These are phyloP conservation scores for Mucor mucedo DNA, from an alignment of 371 early-diverging fungal species.

Conservation along the genomic window DNA sequence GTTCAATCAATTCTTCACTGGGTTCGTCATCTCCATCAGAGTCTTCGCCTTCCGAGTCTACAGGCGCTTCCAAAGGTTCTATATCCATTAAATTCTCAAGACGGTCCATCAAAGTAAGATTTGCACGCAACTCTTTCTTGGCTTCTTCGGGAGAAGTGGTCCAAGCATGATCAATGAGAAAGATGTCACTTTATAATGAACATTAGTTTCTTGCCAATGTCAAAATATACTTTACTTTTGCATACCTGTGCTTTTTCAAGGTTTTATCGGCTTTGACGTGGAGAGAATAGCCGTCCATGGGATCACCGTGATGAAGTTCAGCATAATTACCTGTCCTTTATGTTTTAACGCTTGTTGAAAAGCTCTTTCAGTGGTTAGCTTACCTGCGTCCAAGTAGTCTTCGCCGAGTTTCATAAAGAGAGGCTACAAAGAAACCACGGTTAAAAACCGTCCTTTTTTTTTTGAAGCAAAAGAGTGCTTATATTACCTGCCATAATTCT, in stretches of 20 bases:
- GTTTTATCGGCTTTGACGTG: conserved; percentile 57
- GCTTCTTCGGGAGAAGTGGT: conserved; percentile 69
- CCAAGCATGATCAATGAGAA: conserved; percentile 77
- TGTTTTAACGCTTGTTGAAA: too few relatives aligned
- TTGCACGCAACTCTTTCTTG: conserved; percentile 55
- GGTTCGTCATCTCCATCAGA: conserved; percentile 37
- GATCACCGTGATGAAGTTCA: conserved; percentile 66
- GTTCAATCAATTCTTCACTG: conserved; percentile 42
- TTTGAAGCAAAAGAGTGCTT: neutral
- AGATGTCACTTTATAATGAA: conserved; percentile 54
- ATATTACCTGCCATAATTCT: conserved; percentile 62
- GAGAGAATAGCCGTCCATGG: conserved; percentile 59
- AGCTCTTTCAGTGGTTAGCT: neutral
- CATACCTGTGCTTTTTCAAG: conserved; percentile 59
- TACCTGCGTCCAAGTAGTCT: conserved; percentile 68
- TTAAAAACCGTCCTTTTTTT: neutral
- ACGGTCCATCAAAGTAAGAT: conserved; percentile 62
- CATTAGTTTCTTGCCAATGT: neutral
- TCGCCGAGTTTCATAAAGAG: conserved; percentile 65
- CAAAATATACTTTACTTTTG: neutral
- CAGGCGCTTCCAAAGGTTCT: conserved; percentile 50
- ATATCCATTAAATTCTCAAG: conserved; percentile 69
- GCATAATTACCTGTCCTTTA: conserved; percentile 35
- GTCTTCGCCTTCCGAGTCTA: conserved; percentile 36
- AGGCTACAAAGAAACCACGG: conserved; percentile 35